phyloP scores from a whole-genome alignment of 2,329 filamentous ascomycete species.

The Aspergillus hiratsukae region DNA sequence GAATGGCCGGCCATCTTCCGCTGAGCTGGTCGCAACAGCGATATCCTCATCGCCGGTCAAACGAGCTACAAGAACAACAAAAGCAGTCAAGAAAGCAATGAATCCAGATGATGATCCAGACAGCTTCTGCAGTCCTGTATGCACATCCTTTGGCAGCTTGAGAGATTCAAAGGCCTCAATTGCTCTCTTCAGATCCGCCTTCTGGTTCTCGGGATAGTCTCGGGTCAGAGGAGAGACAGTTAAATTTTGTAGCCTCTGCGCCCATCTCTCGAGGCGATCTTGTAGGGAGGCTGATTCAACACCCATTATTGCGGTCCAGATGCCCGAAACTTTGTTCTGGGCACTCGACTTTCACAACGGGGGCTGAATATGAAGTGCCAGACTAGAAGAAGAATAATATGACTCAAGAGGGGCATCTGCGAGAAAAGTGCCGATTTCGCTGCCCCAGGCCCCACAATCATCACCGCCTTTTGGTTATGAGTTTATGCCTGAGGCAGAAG shows the following conservation, averaged over 20 bases:
- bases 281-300: constrained; percentile 31
- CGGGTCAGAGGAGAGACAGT: constrained; percentile 42
- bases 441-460: constrained; percentile 11
- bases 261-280: constrained; percentile 40
- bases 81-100: constrained; percentile 41
- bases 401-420: constrained; percentile 27
- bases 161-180: constrained; percentile 43
- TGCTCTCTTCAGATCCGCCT: constrained; percentile 34
- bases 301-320: constrained; percentile 28
- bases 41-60: constrained; percentile 49
- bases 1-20: constrained; percentile 42
- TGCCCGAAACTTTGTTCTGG: constrained; percentile 5
- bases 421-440: constrained; percentile 28
- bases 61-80: constrained; percentile 42
- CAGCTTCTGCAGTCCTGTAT: constrained; percentile 37
- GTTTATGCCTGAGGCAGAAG: neutral
- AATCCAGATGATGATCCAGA: constrained; percentile 33
- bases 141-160: constrained; percentile 32
- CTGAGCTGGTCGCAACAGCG: constrained; percentile 42
- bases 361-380: neutral
- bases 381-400: constrained; percentile 12
- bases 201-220: constrained; percentile 39
- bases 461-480: neutral
- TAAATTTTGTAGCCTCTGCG: constrained; percentile 37
- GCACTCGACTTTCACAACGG: constrained; percentile 8